Conservation (phyloP, 345 rosid species). For the Brassica nigra region DNA sequence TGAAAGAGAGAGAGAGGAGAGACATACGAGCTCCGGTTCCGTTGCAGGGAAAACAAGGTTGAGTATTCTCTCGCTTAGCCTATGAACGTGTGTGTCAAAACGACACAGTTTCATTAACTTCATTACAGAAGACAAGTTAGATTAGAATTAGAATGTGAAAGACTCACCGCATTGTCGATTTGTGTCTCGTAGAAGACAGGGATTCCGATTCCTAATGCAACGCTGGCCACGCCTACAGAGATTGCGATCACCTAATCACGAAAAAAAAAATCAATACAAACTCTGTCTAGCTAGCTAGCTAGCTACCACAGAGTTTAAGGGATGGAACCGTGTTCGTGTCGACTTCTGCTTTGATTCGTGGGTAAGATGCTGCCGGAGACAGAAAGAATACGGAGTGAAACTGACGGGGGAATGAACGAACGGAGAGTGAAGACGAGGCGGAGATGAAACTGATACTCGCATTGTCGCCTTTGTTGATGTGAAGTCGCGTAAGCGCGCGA, state of each 20-base stretch:
- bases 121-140: not conserved
- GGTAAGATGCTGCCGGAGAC: slow-evolving; percentile 52
- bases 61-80: slow-evolving; percentile 88
- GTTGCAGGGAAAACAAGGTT: slow-evolving; percentile 91
- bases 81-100: slow-evolving; percentile 26
- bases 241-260: slow-evolving; percentile 62
- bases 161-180: slow-evolving; percentile 81
- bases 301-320: not conserved
- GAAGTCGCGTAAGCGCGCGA: slow-evolving; percentile 37
- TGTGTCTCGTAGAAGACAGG: slow-evolving; percentile 84
- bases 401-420: slow-evolving; percentile 56
- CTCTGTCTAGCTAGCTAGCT: not conserved
- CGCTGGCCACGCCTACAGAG: slow-evolving; percentile 79
- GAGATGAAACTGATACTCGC: slow-evolving; percentile 50
- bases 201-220: slow-evolving; percentile 81
- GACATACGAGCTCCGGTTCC: slow-evolving; percentile 94
- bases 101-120: not conserved
- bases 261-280: not conserved
- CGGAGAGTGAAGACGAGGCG: slow-evolving; percentile 61
- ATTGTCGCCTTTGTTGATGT: slow-evolving; percentile 25
- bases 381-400: slow-evolving; percentile 34
- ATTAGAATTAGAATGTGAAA: not conserved
- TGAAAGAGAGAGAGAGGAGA: slow-evolving; percentile 3
- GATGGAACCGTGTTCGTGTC: slow-evolving; percentile 81
- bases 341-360: slow-evolving; percentile 71